Base-by-base conservation (phyloP, 768 basidiomycete species). In the Amanita rubescens region DNA sequence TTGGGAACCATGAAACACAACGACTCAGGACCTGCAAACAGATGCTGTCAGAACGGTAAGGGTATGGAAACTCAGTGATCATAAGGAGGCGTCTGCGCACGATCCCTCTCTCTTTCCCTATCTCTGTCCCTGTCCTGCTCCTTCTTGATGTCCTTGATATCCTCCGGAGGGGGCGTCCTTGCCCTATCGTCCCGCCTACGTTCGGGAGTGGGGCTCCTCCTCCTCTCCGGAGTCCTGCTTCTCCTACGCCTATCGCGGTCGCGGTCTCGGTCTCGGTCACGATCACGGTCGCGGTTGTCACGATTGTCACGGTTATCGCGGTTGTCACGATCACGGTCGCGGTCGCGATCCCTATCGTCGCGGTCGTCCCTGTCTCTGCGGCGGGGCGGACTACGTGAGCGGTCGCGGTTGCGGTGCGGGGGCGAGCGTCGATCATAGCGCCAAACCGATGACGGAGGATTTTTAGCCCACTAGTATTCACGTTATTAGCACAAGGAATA, bases 1-100 rank as follows among this genome's bases (percentile, higher is more conserved):
- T 48, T 3, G 20, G 15, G 7, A 43, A 6, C 14, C 24, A 33
- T 14, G 33, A 32, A 34, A 32, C 10, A 46, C 30, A 48, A 15
- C 19, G 24, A 44, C 30, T 37, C 22, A 37, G 1, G 34, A 32
- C 47, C 35, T 35, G 47, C 14, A 39, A 51, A 42, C 41, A 51
- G 33, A 33, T 33, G 22, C 47, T 49, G 47, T 49, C 35, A 50
- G 51, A 41, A 56, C 30, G 37, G 47, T 19, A 46, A 27, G 30
- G 30, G 39, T 51, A 38, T 39, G 22, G 32, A n/a, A 30, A 57
- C 45, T 77, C 65, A 77, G 63, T 74, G 73, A 58, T 82, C 81
- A 57, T 80, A 82, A 30, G 80, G 80, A 34, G 83, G 82, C 7
- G 81, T 82, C 59, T 75, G 76, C 49, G 76, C 77, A 64, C 73